Evolutionary conservation across 805 yeast genomes (phyloP).

Genomic region (Starmerella scarabaei): DNA sequence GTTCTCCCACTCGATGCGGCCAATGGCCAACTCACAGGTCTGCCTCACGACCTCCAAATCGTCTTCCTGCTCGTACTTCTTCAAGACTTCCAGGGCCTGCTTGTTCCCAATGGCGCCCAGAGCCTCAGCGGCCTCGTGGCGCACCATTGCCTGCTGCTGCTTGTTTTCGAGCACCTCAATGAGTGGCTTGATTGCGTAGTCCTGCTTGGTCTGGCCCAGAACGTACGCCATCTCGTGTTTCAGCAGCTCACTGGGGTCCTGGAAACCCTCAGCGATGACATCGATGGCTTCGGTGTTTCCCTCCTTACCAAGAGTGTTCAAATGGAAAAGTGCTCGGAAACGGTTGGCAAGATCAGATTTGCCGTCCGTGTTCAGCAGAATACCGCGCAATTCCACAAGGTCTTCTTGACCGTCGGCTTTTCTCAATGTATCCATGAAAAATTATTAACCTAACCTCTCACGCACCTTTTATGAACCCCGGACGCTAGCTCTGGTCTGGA

Average conservation of each 20-base stretch:
- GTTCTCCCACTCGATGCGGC: conserved; percentile 85
- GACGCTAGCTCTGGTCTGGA: too few relatives aligned
- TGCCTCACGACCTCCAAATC: conserved; percentile 82
- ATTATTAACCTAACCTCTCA: too few relatives aligned
- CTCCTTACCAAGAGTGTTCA: conserved; percentile 76
- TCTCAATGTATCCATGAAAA: conserved; percentile 21
- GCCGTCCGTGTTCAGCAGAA: conserved; percentile 34
- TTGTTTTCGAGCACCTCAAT: conserved; percentile 53
- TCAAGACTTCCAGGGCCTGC: conserved; percentile 53
- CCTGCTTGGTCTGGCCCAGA: conserved; percentile 84
- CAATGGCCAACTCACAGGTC: conserved; percentile 95
- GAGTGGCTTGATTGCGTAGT: conserved; percentile 61
- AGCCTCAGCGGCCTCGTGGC: conserved; percentile 99
- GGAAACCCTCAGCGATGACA: conserved; percentile 74
- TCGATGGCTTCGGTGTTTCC: conserved; percentile 53
- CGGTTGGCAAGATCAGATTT: conserved; percentile 66
- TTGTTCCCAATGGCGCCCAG: conserved; percentile 87
- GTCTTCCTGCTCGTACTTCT: conserved; percentile 55
- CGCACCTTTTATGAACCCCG: too few relatives aligned
- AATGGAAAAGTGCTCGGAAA: conserved; percentile 85
- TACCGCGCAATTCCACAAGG: conserved; percentile 18
- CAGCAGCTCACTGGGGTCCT: conserved; percentile 70
- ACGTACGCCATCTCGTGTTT: conserved; percentile 98
- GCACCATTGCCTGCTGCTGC: conserved; percentile 75
- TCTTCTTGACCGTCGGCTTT: conserved; percentile 22